phyloP scores from a whole-genome alignment of 108 stramenopile species.

The Conticribra guillardii region DNA sequence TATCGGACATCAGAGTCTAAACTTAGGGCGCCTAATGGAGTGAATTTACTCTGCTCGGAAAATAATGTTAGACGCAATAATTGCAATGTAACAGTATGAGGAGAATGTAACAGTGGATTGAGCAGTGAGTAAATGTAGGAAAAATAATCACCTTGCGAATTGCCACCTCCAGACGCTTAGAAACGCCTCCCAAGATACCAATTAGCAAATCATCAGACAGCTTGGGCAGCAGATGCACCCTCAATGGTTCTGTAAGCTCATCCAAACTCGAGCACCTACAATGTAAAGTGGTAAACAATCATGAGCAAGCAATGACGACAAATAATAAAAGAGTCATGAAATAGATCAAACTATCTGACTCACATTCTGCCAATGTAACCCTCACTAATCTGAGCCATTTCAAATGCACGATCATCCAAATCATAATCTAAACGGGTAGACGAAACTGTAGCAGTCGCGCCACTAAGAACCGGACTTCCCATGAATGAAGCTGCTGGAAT shows the following conservation, averaged over 20 bases:
- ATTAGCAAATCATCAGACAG: constrained; percentile 70
- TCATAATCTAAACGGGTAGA: constrained; percentile 78
- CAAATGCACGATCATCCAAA: constrained; percentile 78
- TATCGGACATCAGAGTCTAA: constrained; percentile 87
- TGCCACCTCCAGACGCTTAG: constrained; percentile 78
- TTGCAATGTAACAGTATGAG: not conserved
- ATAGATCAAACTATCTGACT: no score
- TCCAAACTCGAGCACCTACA: constrained; percentile 70
- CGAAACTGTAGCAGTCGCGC: constrained; percentile 43
- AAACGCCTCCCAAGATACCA: constrained; percentile 66
- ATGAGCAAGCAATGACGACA: constrained; percentile 3
- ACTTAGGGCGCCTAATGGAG: constrained; percentile 78
- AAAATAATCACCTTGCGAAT: constrained; percentile 75
- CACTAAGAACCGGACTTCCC: constrained; percentile 63
- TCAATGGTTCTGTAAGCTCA: constrained; percentile 71
- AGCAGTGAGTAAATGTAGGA: not conserved
- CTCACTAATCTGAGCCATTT: constrained; percentile 81
- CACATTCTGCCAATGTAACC: constrained; percentile 71
- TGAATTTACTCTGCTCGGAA: constrained; percentile 62
- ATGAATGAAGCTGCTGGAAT: constrained; percentile 45
- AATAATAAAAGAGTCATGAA: no score
- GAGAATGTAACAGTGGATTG: constrained; percentile 4
- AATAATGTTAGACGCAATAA: no score
- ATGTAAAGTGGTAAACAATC: no score
- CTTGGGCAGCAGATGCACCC: constrained; percentile 67